Evolutionary conservation across 78 protist genomes (phyloP).

Genomic region (Parvularia atlantis): DNA sequence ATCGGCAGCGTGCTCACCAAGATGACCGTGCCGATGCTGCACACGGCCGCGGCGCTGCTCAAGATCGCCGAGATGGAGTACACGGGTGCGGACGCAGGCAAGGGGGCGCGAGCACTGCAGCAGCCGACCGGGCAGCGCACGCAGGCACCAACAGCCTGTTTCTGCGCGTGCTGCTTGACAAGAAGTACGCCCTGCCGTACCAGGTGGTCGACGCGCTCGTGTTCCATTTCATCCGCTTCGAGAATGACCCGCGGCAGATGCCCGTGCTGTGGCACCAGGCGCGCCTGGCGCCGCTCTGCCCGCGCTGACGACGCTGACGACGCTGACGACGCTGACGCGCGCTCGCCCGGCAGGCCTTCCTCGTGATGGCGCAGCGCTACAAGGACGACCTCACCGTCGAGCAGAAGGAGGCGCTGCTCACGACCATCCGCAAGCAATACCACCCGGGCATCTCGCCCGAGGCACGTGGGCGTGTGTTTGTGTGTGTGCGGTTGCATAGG

Average conservation of each 20-base stretch:
- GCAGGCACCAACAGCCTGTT: slow-evolving; percentile 50
- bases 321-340: neutral
- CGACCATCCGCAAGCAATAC: too few species aligned
- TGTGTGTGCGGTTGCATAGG: too few species aligned
- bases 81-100: neutral
- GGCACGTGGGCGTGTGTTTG: too few species aligned
- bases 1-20: slow-evolving; percentile 52
- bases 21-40: slow-evolving; percentile 63
- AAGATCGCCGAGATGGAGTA: slow-evolving; percentile 40
- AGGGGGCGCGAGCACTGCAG: neutral
- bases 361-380: slow-evolving; percentile 45
- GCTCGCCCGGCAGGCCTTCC: neutral
- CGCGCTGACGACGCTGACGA: neutral
- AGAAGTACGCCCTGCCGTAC: slow-evolving; percentile 84
- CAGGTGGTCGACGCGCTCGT: slow-evolving; percentile 74
- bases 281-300: slow-evolving; percentile 32
- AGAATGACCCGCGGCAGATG: slow-evolving; percentile 25
- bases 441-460: too few species aligned
- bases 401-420: slow-evolving; percentile 53
- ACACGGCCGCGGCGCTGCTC: slow-evolving; percentile 70
- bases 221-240: slow-evolving; percentile 21
- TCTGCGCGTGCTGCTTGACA: slow-evolving; percentile 66
- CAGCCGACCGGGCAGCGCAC: slow-evolving; percentile 7
- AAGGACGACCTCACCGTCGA: slow-evolving; percentile 64
- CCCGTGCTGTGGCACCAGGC: slow-evolving; percentile 90